These are phyloP conservation scores for Nicotiana otophora DNA, from an alignment of 257 asterid species.

Conservation along the genomic window DNA sequence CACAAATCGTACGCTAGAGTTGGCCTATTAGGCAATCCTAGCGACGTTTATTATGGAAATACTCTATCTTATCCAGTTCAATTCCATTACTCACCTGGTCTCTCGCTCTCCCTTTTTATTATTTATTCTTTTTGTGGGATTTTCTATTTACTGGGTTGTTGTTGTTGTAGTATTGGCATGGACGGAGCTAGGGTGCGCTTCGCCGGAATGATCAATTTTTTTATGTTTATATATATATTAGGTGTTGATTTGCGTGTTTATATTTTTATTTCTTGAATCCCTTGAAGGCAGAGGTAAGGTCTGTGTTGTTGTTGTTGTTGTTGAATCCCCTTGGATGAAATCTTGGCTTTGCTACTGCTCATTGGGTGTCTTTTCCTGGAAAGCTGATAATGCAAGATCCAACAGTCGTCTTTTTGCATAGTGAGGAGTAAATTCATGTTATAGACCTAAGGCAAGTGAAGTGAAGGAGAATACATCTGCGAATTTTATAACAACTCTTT, in stretches of 20 bases:
- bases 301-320: too few relatives aligned
- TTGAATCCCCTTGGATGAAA: too few relatives aligned
- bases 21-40: constrained; percentile 72
- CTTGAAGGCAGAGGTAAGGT: too few relatives aligned
- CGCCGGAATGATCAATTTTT: too few relatives aligned
- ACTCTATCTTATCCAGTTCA: constrained; percentile 64
- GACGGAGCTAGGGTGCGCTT: too few relatives aligned
- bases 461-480: not conserved
- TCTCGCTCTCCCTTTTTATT: not conserved
- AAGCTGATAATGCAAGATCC: not conserved
- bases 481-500: not conserved
- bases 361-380: too few relatives aligned
- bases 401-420: not conserved
- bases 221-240: too few relatives aligned
- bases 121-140: not conserved
- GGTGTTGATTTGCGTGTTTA: too few relatives aligned
- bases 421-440: not conserved
- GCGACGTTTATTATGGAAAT: constrained; percentile 71
- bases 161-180: too few relatives aligned
- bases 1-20: constrained; percentile 66
- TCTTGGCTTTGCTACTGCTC: too few relatives aligned
- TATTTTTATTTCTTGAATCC: too few relatives aligned
- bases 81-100: constrained; percentile 64
- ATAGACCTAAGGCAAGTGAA: not conserved
- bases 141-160: too few relatives aligned